Evolutionary conservation across 2,329 filamentous ascomycete genomes (phyloP).

Genomic region (Hymenoscyphus infarciens): DNA sequence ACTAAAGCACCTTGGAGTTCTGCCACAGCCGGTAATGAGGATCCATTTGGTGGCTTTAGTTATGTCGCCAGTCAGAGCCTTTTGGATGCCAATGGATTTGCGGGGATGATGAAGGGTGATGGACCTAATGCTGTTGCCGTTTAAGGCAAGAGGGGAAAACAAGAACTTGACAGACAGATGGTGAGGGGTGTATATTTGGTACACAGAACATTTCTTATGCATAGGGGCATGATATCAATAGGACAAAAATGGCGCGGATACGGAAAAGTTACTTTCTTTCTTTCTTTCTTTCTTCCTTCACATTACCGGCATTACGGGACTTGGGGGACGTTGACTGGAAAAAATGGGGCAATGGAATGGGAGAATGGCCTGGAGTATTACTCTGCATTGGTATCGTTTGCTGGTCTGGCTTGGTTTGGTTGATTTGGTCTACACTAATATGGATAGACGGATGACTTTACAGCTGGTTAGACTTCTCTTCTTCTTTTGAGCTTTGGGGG

Average conservation of each 20-base stretch:
- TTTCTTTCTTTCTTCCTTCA: not conserved
- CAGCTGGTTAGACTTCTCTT: not conserved
- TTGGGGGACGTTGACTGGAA: not conserved
- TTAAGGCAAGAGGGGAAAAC: not conserved
- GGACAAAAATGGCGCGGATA: not conserved
- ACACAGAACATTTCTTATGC: conserved; percentile 1
- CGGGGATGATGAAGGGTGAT: conserved; percentile 12
- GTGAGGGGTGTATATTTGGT: not conserved
- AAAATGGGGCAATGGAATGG: not conserved
- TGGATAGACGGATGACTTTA: not conserved
- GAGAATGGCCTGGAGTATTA: not conserved
- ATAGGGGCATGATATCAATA: not conserved
- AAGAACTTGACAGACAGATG: too few species aligned
- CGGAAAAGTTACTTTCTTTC: not conserved
- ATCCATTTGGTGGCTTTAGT: conserved; percentile 37
- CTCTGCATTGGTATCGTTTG: not conserved
- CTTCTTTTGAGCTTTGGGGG: not conserved
- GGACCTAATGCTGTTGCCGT: not conserved
- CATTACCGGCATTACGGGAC: not conserved
- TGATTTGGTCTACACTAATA: not conserved
- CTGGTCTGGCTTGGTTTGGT: not conserved
- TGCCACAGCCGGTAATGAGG: conserved; percentile 21
- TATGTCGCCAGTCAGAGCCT: conserved; percentile 36
- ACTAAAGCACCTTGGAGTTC: conserved; percentile 27
- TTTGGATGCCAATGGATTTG: conserved; percentile 31